phyloP scores from a whole-genome alignment of 2,329 filamentous ascomycete genomes.

The Fusarium keratoplasticum region DNA sequence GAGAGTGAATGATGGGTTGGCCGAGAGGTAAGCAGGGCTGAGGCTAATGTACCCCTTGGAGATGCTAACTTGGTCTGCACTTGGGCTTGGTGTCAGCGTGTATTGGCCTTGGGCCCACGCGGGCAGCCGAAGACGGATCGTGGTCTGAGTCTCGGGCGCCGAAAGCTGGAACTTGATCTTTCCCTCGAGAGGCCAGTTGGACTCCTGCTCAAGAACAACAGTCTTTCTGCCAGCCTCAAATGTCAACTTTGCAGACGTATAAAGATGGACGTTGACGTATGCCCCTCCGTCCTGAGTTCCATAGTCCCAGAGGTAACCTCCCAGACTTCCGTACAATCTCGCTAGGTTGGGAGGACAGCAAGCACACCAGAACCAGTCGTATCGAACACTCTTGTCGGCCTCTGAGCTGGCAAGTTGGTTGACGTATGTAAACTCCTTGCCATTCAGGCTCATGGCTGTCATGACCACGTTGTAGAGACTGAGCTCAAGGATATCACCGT shows the following conservation, averaged over 20 bases:
- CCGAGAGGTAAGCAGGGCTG: conserved; percentile 52
- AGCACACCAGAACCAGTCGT: conserved; percentile 69
- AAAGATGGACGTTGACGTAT: conserved; percentile 67
- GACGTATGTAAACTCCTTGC: conserved; percentile 69
- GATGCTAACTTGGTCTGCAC: conserved; percentile 20
- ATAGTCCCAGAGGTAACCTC: conserved; percentile 67
- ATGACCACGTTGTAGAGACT: conserved; percentile 71
- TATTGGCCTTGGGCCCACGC: conserved; percentile 57
- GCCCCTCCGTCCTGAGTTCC: conserved; percentile 42
- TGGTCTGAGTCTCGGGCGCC: conserved; percentile 43
- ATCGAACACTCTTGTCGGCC: conserved; percentile 59
- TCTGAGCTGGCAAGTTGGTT: conserved; percentile 70
- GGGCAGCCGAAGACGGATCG: conserved; percentile 65
- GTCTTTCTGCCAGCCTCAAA: conserved; percentile 50
- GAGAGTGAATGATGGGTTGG: conserved; percentile 51
- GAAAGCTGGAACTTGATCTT: conserved; percentile 59
- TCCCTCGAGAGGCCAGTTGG: conserved; percentile 69
- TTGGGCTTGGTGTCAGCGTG: conserved; percentile 50
- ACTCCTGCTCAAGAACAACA: conserved; percentile 53
- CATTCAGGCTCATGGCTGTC: conserved; percentile 66
- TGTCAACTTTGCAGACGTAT: conserved; percentile 59
- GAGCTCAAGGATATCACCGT: conserved; percentile 70
- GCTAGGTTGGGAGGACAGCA: conserved; percentile 72
- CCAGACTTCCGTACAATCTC: conserved; percentile 65
- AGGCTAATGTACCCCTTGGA: conserved; percentile 64